Percentiles rank a stretch among this genome's conserved stretches.
Evolutionary conservation across 2,329 filamentous ascomycete species (phyloP).

Genomic region (Xylaria sp.): DNA sequence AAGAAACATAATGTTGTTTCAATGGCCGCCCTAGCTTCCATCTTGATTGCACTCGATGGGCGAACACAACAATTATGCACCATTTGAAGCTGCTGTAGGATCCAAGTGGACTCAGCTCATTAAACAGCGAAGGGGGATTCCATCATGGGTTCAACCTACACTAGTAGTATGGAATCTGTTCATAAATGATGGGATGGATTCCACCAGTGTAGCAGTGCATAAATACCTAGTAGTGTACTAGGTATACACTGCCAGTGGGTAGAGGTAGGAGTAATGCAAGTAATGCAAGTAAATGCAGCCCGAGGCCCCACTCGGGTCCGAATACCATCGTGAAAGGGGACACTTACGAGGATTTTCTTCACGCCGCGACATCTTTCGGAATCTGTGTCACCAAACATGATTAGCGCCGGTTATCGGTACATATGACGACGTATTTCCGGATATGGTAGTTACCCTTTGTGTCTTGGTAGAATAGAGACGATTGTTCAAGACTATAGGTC

Average conservation of each 20-base stretch:
- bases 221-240: no score
- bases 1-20: background rate
- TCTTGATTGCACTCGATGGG: background rate
- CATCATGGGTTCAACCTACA: no score
- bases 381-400: slow-evolving; percentile 7
- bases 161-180: background rate
- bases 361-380: slow-evolving; percentile 18
- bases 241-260: no score
- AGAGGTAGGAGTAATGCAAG: background rate
- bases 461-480: slow-evolving; percentile 18
- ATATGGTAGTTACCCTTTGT: slow-evolving; percentile 36
- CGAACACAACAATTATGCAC: background rate
- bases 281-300: background rate
- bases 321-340: slow-evolving; percentile 3
- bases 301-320: background rate
- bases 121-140: background rate
- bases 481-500: slow-evolving; percentile 12
- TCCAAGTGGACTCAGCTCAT: background rate
- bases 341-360: slow-evolving; percentile 32
- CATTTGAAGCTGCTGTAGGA: background rate
- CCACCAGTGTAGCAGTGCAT: background rate
- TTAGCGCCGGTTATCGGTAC: slow-evolving; percentile 21
- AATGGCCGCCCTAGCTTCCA: background rate
- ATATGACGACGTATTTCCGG: slow-evolving; percentile 29
- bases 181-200: background rate